Base-by-base conservation (phyloP, 2,329 filamentous ascomycete species). In the Juglanconis sp. region DNA sequence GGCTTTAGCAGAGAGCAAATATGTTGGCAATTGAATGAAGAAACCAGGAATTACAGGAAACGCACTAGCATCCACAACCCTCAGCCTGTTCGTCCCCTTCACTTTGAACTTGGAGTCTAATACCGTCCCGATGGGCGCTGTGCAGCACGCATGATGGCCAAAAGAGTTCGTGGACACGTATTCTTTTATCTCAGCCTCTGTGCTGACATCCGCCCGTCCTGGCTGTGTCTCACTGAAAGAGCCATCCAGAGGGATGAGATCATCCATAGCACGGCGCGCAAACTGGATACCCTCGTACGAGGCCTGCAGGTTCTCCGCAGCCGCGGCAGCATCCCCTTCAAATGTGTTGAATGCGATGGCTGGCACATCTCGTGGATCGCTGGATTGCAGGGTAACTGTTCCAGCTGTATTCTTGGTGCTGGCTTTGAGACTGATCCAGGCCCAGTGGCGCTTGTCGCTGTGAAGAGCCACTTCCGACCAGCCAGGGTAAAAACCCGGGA, bases 321-420 rank as follows among this genome's bases (percentile, higher is more conserved):
- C 73, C 6, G 82, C 81, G 30, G 79, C 75, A 24, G 69, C 73
- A 24, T 82, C 81, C 0, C 76, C 74, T 51, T 80, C 77, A 73
- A 84, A 87, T 71, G 81, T 87, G 70, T 85, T 83, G 75, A 87
- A 89, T 53, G 76, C 75, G 65, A 91, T 88, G 5, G 81, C 70
- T 0, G 89, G 88, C 3, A 79, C 75, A 57, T 90, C 87, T 1
- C 83, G 81, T 0, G 88, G 87, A 68, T 91, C 81, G 0, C 81
- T 73, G 0, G 84, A 87, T 15, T 76, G 76, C 5, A 92, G 80
- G 3, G 72, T 79, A 4, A 92, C 87, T 1, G 79, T 81, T 8
- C 89, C 89, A 5, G 81, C 82, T 1, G 68, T 74, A 62, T 90
- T 89, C 56, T 83, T 81, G 0, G 87, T 81, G 66, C 88, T 86